Percentiles rank a stretch among this genome's conserved stretches.
phyloP scores from a whole-genome alignment of 768 basidiomycete species.

The Mycena leptocephala region DNA sequence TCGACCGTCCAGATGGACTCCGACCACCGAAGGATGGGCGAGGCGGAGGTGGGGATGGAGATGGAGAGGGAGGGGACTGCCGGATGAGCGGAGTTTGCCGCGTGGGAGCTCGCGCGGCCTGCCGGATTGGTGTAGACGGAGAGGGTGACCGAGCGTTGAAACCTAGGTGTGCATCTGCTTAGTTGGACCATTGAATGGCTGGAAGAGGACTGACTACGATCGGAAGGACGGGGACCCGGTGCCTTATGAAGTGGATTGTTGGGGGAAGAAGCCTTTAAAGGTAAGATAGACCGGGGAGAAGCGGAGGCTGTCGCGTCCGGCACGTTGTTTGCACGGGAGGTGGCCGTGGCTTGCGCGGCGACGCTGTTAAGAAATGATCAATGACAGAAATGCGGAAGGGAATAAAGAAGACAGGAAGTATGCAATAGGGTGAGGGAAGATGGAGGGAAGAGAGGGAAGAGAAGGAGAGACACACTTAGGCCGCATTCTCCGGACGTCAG shows the following conservation, averaged over 20 bases:
- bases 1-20: slow-evolving; percentile 1
- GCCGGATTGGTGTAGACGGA: slow-evolving; percentile 4
- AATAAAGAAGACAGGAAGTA: neutral
- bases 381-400: neutral
- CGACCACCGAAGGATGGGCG: neutral
- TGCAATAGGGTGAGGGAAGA: neutral
- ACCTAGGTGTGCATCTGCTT: neutral
- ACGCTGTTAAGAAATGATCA: neutral
- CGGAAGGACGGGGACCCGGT: neutral
- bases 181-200: neutral
- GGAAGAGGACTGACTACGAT: neutral
- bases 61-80: neutral
- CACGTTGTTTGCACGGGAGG: neutral
- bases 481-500: neutral
- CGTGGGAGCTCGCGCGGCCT: neutral
- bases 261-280: neutral
- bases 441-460: neutral
- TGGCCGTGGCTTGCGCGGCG: neutral
- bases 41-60: neutral
- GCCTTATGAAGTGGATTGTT: neutral
- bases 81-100: neutral
- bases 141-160: neutral
- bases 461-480: neutral
- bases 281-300: neutral
- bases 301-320: neutral